phyloP scores from a whole-genome alignment of 129 eudicot genomes.

The Flaveria ramosissima region DNA sequence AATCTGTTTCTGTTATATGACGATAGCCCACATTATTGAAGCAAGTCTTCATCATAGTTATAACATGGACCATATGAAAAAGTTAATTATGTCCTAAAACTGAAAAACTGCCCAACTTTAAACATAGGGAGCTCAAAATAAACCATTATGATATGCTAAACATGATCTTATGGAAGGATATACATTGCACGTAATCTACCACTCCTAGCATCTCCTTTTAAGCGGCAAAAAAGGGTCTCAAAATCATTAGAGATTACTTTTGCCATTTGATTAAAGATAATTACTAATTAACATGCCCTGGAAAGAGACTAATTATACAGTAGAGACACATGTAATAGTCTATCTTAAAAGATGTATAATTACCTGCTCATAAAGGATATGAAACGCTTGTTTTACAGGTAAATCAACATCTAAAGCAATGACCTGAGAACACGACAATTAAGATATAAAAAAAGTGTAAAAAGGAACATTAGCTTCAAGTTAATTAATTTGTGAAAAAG shows the following conservation, averaged over 20 bases:
- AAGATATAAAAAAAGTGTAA: neutral
- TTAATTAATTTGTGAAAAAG: neutral
- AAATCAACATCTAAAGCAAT: conserved; percentile 84
- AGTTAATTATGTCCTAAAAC: conserved; percentile 1
- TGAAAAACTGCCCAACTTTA: neutral
- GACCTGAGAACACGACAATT: conserved; percentile 48
- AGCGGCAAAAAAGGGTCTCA: conserved; percentile 7
- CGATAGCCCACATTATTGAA: neutral
- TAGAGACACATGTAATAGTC: neutral
- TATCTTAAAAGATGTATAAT: conserved; percentile 14
- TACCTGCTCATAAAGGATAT: conserved; percentile 95
- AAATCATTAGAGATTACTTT: neutral
- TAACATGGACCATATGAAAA: conserved; percentile 12
- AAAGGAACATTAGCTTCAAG: conserved; percentile 5
- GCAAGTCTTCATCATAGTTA: neutral
- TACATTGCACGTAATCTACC: conserved; percentile 12
- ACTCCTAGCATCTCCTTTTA: neutral
- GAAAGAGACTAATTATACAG: neutral
- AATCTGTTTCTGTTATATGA: neutral
- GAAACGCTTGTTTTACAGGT: conserved; percentile 97
- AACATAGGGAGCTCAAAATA: neutral
- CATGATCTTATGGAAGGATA: conserved; percentile 1
- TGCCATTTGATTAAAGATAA: neutral
- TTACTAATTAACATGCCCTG: neutral
- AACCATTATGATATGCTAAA: conserved; percentile 2